Evolutionary conservation across 345 rosid genomes (phyloP), one percentile per base, ranked within the genome.

Genomic region (Cardamine chenopodiifolia): DNA sequence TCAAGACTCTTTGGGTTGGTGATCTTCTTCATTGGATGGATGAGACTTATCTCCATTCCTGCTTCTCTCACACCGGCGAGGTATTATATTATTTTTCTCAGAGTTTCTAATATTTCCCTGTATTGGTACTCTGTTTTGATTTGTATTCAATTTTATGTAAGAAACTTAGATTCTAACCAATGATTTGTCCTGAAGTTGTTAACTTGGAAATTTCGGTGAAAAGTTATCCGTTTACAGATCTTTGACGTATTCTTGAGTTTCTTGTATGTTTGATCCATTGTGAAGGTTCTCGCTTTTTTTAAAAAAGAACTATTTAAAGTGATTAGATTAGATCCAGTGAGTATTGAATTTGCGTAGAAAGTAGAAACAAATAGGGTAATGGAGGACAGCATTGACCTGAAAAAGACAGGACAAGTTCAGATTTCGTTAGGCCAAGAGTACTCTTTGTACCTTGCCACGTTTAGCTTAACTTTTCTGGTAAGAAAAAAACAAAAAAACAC

Each of bases 11-110:
- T 13, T 91, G 97, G 97, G 81, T 91, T 19, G 97, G 97, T 68
- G 97, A 91, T 73, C 82, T 91, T 81, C 90, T 86, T 74, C 88
- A 85, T 82, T 91, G 97, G 97, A 91, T 91, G 97, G 97, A 91
- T 29, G 96, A 91, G 81, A 78, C 87, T 77, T 91, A 89, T 68
- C 89, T 91, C 69, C 91, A 88, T 65, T 74, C 48, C 45, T 89
- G 97, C 60, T 91, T 91, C 50, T 83, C 91, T 72, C 89, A 83
- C 45, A 79, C 89, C 47, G 89, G 87, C 77, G 93, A 91, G 97
- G 97, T 92, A 37, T 12, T 91, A 13, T 6, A 45, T 19, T 17
- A 8, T 34, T 19, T n/a, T 5, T 20, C 28, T 58, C 7, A 7
- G 15, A 47, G 53, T 60, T 12, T 34, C 18, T 35, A 0, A 35